phyloP scores from a whole-genome alignment of 1,284 basidiomycete species.

The Malassezia restricta region DNA sequence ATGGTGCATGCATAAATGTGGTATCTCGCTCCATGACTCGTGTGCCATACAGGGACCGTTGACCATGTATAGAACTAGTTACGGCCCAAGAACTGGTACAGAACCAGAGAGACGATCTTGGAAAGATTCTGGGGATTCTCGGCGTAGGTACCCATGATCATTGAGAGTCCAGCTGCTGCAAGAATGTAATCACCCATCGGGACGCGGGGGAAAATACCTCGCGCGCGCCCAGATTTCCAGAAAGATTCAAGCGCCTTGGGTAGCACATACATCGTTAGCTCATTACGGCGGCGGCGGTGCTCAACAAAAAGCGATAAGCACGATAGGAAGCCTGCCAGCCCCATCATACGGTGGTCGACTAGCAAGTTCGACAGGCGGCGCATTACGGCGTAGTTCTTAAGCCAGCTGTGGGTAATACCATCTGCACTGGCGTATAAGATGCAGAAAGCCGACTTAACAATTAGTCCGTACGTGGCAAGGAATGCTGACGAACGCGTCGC shows the following conservation, averaged over 20 bases:
- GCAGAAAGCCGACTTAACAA: conserved; percentile 78
- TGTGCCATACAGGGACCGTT: too few relatives aligned
- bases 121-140: conserved; percentile 80
- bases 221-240: conserved; percentile 67
- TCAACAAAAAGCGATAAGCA: conserved; percentile 75
- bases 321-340: conserved; percentile 62
- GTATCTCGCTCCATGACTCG: too few relatives aligned
- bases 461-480: conserved; percentile 68
- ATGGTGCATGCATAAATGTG: too few relatives aligned
- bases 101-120: conserved; percentile 67
- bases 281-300: conserved; percentile 64
- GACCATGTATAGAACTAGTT: conserved; percentile 16
- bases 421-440: conserved; percentile 56
- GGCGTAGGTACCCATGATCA: conserved; percentile 75
- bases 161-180: conserved; percentile 65
- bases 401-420: conserved; percentile 14
- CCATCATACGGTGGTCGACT: conserved; percentile 50
- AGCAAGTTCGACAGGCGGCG: conserved; percentile 2
- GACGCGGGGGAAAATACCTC: conserved; percentile 61
- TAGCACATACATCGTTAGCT: conserved; percentile 86
- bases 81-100: conserved; percentile 58
- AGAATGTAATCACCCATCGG: conserved; percentile 58
- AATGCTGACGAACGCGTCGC: conserved; percentile 78
- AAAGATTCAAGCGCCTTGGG: conserved; percentile 61
- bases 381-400: background rate